Percentiles rank a stretch among this genome's conserved stretches.
These are phyloP conservation scores for Neopestalotiopsis sp. DNA, from an alignment of 2,329 filamentous ascomycete genomes.

Conservation along the genomic window DNA sequence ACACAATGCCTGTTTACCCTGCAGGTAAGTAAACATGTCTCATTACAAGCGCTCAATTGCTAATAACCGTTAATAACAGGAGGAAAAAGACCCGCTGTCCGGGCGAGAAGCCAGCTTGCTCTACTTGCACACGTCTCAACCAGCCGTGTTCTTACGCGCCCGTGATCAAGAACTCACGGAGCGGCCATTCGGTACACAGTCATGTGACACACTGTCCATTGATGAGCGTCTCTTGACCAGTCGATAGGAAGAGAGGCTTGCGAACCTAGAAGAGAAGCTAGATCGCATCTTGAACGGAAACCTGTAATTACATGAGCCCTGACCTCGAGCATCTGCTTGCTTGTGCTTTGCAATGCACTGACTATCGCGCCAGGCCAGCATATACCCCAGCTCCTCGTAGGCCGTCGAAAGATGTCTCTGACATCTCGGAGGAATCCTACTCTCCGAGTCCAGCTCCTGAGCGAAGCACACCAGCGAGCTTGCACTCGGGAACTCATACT, in stretches of 20 bases:
- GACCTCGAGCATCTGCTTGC: constrained; percentile 7
- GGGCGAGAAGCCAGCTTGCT: constrained; percentile 55
- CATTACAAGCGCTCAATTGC: neutral
- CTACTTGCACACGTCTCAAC: constrained; percentile 53
- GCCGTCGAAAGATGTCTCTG: constrained; percentile 35
- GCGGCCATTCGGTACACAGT: constrained; percentile 48
- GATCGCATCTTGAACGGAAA: constrained; percentile 52
- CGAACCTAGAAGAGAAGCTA: constrained; percentile 56
- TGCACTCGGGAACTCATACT: constrained; percentile 31
- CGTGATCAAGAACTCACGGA: constrained; percentile 40
- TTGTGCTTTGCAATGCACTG: constrained; percentile 28
- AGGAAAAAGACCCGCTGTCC: constrained; percentile 58
- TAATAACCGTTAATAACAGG: constrained; percentile 32
- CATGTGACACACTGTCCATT: constrained; percentile 12
- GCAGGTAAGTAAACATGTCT: constrained; percentile 43
- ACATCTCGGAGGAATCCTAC: constrained; percentile 39
- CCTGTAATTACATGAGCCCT: constrained; percentile 32
- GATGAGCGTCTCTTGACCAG: neutral
- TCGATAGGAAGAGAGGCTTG: constrained; percentile 54
- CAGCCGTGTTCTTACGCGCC: constrained; percentile 51
- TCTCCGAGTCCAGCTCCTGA: constrained; percentile 37
- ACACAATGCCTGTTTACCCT: constrained; percentile 51
- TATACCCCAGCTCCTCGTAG: constrained; percentile 28
- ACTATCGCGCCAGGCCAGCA: constrained; percentile 36
- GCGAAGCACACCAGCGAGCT: constrained; percentile 26